These are phyloP conservation scores for Tetrapyrgos nigripes DNA, from an alignment of 1,284 basidiomycete genomes.

Conservation along the genomic window DNA sequence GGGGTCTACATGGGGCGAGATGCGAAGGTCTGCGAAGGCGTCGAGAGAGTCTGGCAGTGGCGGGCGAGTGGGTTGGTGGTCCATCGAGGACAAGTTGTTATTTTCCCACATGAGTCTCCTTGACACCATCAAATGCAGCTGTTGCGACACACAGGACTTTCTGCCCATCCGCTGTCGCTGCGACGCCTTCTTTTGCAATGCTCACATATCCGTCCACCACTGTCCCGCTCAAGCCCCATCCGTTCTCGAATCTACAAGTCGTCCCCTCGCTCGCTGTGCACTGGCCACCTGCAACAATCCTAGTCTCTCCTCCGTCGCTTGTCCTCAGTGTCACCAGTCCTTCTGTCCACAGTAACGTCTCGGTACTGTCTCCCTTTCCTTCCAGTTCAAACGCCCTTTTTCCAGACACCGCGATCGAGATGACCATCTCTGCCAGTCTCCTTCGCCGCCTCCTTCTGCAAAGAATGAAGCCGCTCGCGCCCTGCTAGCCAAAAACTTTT, in stretches of 20 bases:
- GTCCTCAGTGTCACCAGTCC: slow-evolving; percentile 57
- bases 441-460: slow-evolving; percentile 19
- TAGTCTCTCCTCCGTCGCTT: slow-evolving; percentile 55
- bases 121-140: neutral
- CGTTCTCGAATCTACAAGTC: slow-evolving; percentile 9
- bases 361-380: neutral
- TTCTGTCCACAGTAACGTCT: slow-evolving; percentile 66
- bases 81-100: no score
- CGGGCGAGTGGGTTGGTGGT: slow-evolving; percentile 41
- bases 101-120: neutral
- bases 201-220: slow-evolving; percentile 63
- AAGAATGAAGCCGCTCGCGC: slow-evolving; percentile 58
- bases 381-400: slow-evolving; percentile 20
- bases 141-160: slow-evolving; percentile 47
- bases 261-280: slow-evolving; percentile 56
- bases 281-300: slow-evolving; percentile 57
- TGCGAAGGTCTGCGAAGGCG: slow-evolving; percentile 52
- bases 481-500: slow-evolving; percentile 63
- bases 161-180: slow-evolving; percentile 63
- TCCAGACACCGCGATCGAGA: slow-evolving; percentile 66
- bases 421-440: slow-evolving; percentile 55
- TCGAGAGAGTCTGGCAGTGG: slow-evolving; percentile 52
- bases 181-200: slow-evolving; percentile 61
- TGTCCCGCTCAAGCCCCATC: slow-evolving; percentile 44
- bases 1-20: slow-evolving; percentile 47